Conservation (phyloP, 2,329 filamentous ascomycete genomes). For the Keithomyces neogunnii region DNA sequence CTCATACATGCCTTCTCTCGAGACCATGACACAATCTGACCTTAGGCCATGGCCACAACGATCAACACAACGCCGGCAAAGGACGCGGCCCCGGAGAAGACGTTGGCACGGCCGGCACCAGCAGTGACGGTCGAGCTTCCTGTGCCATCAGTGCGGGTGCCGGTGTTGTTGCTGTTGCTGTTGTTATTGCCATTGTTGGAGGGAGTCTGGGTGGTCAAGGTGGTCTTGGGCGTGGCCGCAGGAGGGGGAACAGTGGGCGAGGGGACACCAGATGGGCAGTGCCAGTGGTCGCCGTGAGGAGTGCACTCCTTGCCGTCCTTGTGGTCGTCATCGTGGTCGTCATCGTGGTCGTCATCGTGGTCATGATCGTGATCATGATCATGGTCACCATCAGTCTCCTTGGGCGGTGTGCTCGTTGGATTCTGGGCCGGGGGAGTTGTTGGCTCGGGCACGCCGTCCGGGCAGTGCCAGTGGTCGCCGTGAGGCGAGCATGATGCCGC, state of each 20-base stretch:
- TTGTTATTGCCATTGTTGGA: too few species aligned
- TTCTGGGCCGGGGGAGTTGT: not conserved
- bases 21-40: too few species aligned
- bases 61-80: slow-evolving; percentile 8
- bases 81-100: slow-evolving; percentile 3
- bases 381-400: too few species aligned
- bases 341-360: not conserved
- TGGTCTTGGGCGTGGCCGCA: not conserved
- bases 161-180: too few species aligned
- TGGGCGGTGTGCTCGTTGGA: too few species aligned
- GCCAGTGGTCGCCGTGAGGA: slow-evolving; percentile 8
- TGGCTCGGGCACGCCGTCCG: slow-evolving; percentile 7
- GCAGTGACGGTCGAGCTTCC: not conserved
- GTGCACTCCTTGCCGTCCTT: slow-evolving; percentile 7
- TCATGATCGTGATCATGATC: not conserved
- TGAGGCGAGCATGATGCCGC: slow-evolving; percentile 7
- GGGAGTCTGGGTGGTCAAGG: not conserved
- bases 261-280: slow-evolving; percentile 13
- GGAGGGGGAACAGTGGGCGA: slow-evolving; percentile 2
- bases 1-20: too few species aligned
- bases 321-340: slow-evolving; percentile 3
- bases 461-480: slow-evolving; percentile 11
- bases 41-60: slow-evolving; percentile 8
- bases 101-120: slow-evolving; percentile 2
- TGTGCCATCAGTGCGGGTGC: not conserved